These are phyloP conservation scores for Elasticomyces elasticus DNA, from an alignment of 495 filamentous ascomycete genomes.

Conservation along the genomic window DNA sequence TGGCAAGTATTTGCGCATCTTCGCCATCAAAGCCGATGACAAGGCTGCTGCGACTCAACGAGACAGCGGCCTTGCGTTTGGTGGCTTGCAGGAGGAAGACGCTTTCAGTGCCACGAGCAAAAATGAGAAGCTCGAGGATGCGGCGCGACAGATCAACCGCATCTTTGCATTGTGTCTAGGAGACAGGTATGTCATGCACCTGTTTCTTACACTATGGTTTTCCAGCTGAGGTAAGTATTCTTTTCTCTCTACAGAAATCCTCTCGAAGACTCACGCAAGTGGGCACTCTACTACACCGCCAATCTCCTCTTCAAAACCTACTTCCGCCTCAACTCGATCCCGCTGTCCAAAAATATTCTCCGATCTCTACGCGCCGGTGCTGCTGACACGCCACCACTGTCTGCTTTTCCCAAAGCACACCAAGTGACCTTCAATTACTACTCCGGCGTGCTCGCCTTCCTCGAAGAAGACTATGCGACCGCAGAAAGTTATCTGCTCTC, in stretches of 20 bases:
- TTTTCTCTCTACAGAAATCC: constrained; percentile 49
- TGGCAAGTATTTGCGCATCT: constrained; percentile 71
- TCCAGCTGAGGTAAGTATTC: constrained; percentile 22
- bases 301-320: constrained; percentile 96
- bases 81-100: constrained; percentile 51
- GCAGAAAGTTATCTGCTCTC: constrained; percentile 70
- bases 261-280: constrained; percentile 85
- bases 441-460: constrained; percentile 74
- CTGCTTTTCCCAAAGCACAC: constrained; percentile 72
- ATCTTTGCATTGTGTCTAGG: constrained; percentile 81
- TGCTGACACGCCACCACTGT: constrained; percentile 65
- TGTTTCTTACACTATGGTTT: not conserved
- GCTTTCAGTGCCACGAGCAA: constrained; percentile 58
- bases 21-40: constrained; percentile 80
- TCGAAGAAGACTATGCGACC: constrained; percentile 85
- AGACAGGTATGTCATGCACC: constrained; percentile 57
- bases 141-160: constrained; percentile 73
- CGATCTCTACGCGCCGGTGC: constrained; percentile 63
- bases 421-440: constrained; percentile 97
- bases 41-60: constrained; percentile 35
- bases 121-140: constrained; percentile 77
- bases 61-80: constrained; percentile 37
- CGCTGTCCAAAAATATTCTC: constrained; percentile 81
- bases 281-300: constrained; percentile 87
- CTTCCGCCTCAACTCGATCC: constrained; percentile 84